Percentiles rank a stretch among this genome's conserved stretches.
Evolutionary conservation across 352 stramenopile genomes (phyloP).

Genomic region (Globisporangium nodosum): DNA sequence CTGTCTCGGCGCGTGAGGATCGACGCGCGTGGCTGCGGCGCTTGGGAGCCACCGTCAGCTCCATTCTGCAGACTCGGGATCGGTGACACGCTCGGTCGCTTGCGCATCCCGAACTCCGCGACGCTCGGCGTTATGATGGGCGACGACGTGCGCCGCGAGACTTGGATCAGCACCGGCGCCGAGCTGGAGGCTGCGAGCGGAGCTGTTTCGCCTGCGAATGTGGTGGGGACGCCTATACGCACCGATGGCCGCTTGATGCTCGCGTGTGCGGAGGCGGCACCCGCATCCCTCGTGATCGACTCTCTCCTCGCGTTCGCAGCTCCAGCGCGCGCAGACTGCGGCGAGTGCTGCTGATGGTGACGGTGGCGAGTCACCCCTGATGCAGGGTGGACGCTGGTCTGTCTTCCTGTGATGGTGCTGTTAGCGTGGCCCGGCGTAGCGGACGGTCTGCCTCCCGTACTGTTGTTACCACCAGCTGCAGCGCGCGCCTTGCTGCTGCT

Average conservation of each 20-base stretch:
- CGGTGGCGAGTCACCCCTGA: not conserved
- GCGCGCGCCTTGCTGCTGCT: not conserved
- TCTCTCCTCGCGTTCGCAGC: constrained; percentile 4
- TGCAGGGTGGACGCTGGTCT: not conserved
- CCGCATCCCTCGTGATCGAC: not conserved
- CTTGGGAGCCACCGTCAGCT: not conserved
- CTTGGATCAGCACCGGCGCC: constrained; percentile 38
- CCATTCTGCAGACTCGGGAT: constrained; percentile 19
- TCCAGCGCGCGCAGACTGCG: not conserved
- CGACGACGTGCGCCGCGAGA: constrained; percentile 55
- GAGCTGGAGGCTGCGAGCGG: not conserved
- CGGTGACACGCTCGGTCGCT: constrained; percentile 47
- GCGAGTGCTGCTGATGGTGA: constrained; percentile 2
- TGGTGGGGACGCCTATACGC: constrained; percentile 6
- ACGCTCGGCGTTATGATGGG: constrained; percentile 28
- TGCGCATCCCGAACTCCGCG: constrained; percentile 24
- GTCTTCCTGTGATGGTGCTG: not conserved
- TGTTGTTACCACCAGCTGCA: not conserved
- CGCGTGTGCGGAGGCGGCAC: not conserved
- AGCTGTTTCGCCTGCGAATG: not conserved
- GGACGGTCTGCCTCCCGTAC: not conserved
- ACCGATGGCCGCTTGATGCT: constrained; percentile 9
- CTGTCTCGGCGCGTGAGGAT: constrained; percentile 35
- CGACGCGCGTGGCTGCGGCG: constrained; percentile 18
- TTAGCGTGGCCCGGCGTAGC: not conserved